Conservation (phyloP, 1,284 basidiomycete genomes). For the Polyporus tsugae region DNA sequence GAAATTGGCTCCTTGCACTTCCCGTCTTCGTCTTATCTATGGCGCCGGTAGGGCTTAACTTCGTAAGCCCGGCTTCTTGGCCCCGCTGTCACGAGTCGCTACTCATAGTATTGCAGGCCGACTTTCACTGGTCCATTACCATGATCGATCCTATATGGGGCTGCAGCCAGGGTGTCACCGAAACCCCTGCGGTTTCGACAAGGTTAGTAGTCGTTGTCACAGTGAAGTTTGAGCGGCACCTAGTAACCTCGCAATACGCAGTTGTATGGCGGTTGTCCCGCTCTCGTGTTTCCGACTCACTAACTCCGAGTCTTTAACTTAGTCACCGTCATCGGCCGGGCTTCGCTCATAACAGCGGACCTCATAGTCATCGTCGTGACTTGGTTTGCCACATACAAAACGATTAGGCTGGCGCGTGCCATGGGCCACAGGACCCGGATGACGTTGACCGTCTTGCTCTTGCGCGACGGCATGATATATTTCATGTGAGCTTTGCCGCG, state of each 20-base stretch:
- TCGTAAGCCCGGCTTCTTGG: constrained; percentile 1
- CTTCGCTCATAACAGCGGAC: constrained; percentile 7
- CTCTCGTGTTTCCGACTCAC: neutral
- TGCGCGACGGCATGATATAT: constrained; percentile 7
- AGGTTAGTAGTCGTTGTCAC: neutral
- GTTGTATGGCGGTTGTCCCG: neutral
- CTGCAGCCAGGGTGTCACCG: neutral
- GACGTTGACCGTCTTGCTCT: neutral
- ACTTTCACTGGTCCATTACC: neutral
- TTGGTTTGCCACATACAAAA: constrained; percentile 5
- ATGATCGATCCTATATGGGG: neutral
- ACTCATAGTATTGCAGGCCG: neutral
- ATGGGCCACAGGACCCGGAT: neutral
- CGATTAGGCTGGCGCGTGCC: neutral
- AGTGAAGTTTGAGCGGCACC: neutral
- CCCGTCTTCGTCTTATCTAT: constrained; percentile 5
- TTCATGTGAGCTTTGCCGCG: neutral
- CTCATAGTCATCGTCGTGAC: constrained; percentile 2
- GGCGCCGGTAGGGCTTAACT: constrained; percentile 9
- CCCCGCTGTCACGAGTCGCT: too few species aligned
- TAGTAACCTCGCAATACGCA: neutral
- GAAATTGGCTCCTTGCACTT: neutral
- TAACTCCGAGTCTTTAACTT: neutral
- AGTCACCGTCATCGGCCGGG: neutral
- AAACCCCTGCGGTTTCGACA: neutral